Percentiles rank a stretch among this genome's conserved stretches.
phyloP scores from a whole-genome alignment of 2,329 filamentous ascomycete species.

The Calonectria naviculata region DNA sequence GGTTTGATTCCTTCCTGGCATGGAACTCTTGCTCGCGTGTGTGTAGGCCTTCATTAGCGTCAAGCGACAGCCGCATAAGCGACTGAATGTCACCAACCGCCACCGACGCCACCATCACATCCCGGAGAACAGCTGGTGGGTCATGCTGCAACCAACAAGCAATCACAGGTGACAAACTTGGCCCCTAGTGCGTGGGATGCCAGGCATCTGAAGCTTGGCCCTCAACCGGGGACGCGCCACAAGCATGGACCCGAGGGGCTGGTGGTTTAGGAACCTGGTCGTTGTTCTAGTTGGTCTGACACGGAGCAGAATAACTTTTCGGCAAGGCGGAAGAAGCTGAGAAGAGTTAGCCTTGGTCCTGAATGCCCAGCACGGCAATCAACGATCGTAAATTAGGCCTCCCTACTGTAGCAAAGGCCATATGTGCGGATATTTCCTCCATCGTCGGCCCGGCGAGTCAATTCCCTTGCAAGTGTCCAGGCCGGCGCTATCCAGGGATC shows the following conservation, averaged over 20 bases:
- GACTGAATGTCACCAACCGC: not conserved
- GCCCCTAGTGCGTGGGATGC: too few relatives aligned
- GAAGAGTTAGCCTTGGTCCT: not conserved
- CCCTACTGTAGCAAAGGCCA: not conserved
- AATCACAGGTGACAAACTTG: not conserved
- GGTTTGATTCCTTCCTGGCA: too few relatives aligned
- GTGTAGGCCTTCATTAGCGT: not conserved
- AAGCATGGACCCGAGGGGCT: not conserved
- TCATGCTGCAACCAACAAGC: not conserved
- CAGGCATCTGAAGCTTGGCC: too few relatives aligned
- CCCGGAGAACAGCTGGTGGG: not conserved
- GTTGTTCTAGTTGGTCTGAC: not conserved
- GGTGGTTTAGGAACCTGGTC: not conserved
- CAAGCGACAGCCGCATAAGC: slow-evolving; percentile 5
- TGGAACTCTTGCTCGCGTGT: not conserved
- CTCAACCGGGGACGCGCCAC: too few relatives aligned
- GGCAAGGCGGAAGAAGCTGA: not conserved
- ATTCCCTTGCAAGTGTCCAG: not conserved
- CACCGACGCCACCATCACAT: not conserved
- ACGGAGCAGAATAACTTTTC: not conserved
- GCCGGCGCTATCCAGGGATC: not conserved
- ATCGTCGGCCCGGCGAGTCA: not conserved
- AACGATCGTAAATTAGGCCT: not conserved
- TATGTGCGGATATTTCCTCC: not conserved
- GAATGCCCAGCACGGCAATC: not conserved